Evolutionary conservation across 2,329 filamentous ascomycete genomes (phyloP).

Genomic region (Westerdykella ornata): DNA sequence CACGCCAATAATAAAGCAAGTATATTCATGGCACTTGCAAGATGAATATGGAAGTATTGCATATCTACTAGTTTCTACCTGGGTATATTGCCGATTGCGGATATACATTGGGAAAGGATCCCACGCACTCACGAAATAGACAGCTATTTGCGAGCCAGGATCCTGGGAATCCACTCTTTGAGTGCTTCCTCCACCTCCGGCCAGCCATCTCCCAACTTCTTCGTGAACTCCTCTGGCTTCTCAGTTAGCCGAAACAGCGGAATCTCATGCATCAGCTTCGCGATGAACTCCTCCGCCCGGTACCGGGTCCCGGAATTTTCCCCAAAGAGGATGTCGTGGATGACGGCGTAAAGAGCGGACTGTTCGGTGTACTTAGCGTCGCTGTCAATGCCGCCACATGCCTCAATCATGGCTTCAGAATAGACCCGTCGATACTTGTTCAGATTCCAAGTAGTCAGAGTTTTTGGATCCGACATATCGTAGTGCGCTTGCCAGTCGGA

Average conservation of each 20-base stretch:
- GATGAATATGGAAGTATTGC: too few species aligned
- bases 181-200: neutral
- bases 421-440: conserved; percentile 13
- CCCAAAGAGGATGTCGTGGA: neutral
- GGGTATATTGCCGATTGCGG: too few species aligned
- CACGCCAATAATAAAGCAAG: too few species aligned
- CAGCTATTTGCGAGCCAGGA: neutral
- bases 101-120: too few species aligned
- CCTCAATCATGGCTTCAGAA: conserved; percentile 7
- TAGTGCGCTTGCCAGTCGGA: conserved; percentile 4
- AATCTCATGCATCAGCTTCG: neutral
- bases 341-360: conserved; percentile 5
- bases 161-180: neutral
- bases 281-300: neutral
- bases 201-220: neutral
- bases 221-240: neutral
- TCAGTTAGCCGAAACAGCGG: neutral
- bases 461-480: neutral
- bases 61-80: too few species aligned
- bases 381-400: neutral
- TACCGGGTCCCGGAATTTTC: neutral
- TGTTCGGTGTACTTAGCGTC: conserved; percentile 12
- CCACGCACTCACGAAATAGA: too few species aligned
- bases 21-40: too few species aligned
- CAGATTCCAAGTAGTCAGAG: conserved; percentile 3